Base-by-base conservation (phyloP, 805 yeast species). In the Ogataea corticis region DNA sequence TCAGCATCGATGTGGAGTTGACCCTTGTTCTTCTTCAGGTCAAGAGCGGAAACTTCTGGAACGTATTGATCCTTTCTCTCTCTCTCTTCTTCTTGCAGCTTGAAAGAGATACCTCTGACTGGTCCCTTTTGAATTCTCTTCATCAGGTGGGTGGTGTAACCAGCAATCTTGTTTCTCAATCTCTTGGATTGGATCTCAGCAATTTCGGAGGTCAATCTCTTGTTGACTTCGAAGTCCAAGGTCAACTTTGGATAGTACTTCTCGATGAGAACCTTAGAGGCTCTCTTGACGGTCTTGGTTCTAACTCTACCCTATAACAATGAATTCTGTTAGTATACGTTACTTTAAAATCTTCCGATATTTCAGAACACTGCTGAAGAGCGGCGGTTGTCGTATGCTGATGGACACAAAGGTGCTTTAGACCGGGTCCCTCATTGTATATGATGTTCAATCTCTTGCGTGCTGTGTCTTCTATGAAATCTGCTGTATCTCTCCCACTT, bases 91-190 rank as follows among this genome's bases (percentile, higher is more conserved):
- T 94, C 99, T 85, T 94, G 99, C 72, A 94, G 88, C 79, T 95
- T 95, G 96, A 94, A 94, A 68, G 99, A 94, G 67, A 94, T 95
- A 82, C 99, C 99, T 85, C 98, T 91, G 69, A 94, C 99, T 82
- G 99, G 99, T 75, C 99, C 99, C 85, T 92, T 94, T 81, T 95
- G 98, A 73, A 94, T 94, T 83, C 99, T 91, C 85, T 89, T 94
- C 99, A 94, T 95, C 77, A 94, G 85, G 79, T 94, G 99, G 71
- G 99, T 94, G 78, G 99, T 94, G 96, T 92, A 94, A 76, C 99
- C 99, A 75, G 99, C 99, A 70, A 94, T 95, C 89, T 94, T 94
- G 94, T 94, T 94, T 84, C 99, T 94, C 77, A 94, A 87, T 81
- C 99, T 89, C 87, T 94, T 94, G 70, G 99, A 89, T 77, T 92